phyloP scores from a whole-genome alignment of 352 stramenopile species.

The Albugo laibachii region DNA sequence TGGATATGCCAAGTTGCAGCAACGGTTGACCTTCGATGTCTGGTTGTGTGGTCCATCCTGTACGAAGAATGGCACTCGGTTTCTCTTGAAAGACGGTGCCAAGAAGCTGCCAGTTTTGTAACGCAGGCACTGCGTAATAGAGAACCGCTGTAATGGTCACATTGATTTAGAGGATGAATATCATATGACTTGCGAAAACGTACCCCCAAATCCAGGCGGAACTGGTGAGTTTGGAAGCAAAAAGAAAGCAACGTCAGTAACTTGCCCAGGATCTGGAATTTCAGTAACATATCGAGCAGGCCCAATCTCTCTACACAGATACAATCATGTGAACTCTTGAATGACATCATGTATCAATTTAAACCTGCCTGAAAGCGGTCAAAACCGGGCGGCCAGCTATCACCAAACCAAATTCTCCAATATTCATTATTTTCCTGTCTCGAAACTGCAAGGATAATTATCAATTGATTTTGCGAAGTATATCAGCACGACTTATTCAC shows the following conservation, averaged over 20 bases:
- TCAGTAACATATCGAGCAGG: conserved; percentile 40
- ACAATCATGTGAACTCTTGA: background rate
- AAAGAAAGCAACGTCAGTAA: conserved; percentile 63
- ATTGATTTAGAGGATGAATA: background rate
- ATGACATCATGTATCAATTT: background rate
- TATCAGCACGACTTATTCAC: too few relatives aligned
- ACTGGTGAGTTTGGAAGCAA: conserved; percentile 37
- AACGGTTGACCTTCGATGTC: conserved; percentile 30
- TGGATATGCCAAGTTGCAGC: conserved; percentile 44
- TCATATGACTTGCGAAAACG: background rate
- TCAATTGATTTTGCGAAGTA: too few relatives aligned
- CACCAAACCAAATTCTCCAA: conserved; percentile 41
- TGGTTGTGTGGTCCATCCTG: conserved; percentile 37
- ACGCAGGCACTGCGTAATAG: conserved; percentile 42
- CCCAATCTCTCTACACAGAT: conserved; percentile 22
- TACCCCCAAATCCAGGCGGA: conserved; percentile 22
- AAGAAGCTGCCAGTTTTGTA: conserved; percentile 52
- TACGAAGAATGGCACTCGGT: conserved; percentile 45
- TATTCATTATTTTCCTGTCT: conserved; percentile 1
- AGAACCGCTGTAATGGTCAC: conserved; percentile 16
- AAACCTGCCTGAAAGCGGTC: conserved; percentile 24
- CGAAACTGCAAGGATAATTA: too few relatives aligned
- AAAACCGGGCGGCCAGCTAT: conserved; percentile 39
- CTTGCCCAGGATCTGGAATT: conserved; percentile 26
- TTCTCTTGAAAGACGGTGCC: conserved; percentile 56